Conservation (phyloP, 192 early-diverging fungal species). For the Entomortierella chlamydospora region DNA sequence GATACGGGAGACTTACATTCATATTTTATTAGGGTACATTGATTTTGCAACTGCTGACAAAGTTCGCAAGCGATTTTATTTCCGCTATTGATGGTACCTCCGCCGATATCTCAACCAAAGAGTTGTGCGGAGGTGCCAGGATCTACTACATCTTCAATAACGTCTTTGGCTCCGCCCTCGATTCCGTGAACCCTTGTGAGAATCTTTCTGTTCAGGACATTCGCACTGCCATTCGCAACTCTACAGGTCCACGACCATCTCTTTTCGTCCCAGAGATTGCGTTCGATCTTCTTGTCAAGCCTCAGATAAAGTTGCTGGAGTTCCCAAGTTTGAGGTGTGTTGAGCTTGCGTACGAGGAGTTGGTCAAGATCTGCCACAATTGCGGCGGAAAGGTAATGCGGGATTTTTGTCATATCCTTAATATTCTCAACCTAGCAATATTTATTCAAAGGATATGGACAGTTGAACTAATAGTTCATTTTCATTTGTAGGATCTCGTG, state of each 20-base stretch:
- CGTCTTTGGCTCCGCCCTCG: slow-evolving; percentile 79
- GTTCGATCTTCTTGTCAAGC: slow-evolving; percentile 85
- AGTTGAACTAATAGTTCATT: neutral
- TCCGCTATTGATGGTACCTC: slow-evolving; percentile 83
- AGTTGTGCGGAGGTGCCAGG: slow-evolving; percentile 84
- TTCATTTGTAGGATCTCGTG: slow-evolving; percentile 66
- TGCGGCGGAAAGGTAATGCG: slow-evolving; percentile 73
- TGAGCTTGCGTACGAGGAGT: slow-evolving; percentile 85
- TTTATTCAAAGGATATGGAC: neutral
- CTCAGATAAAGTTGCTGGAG: slow-evolving; percentile 81
- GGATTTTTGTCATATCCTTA: neutral
- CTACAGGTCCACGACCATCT: slow-evolving; percentile 80
- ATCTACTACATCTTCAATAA: slow-evolving; percentile 89
- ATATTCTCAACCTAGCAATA: neutral
- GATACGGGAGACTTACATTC: neutral
- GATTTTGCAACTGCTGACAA: slow-evolving; percentile 76
- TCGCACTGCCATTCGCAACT: slow-evolving; percentile 86
- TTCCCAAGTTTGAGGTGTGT: slow-evolving; percentile 83
- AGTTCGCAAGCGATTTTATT: slow-evolving; percentile 82
- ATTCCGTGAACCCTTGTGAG: slow-evolving; percentile 77
- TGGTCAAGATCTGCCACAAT: slow-evolving; percentile 82
- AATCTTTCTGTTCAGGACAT: slow-evolving; percentile 80
- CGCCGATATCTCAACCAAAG: slow-evolving; percentile 77
- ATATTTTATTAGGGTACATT: slow-evolving; percentile 61
- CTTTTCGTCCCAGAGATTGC: slow-evolving; percentile 89